Evolutionary conservation across 805 yeast species (phyloP).

Genomic region (Monosporozyma siamensis): DNA sequence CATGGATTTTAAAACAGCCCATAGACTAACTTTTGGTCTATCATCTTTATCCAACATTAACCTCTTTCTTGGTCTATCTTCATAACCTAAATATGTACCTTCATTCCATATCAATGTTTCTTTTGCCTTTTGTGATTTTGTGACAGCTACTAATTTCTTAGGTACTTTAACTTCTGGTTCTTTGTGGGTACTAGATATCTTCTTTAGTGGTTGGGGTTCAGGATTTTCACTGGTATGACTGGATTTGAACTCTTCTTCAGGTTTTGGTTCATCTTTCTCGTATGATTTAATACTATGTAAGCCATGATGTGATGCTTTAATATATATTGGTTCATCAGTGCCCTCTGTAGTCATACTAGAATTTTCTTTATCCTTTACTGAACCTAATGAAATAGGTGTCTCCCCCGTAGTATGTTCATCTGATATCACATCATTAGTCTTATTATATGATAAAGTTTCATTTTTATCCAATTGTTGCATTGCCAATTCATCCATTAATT

Average conservation of each 20-base stretch:
- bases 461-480: slow-evolving; percentile 1
- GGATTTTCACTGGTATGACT: too few relatives aligned
- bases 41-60: slow-evolving; percentile 68
- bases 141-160: slow-evolving; percentile 7
- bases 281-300: background rate
- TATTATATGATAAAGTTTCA: slow-evolving; percentile 1
- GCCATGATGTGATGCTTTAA: background rate
- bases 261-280: background rate
- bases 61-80: slow-evolving; percentile 65
- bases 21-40: slow-evolving; percentile 79
- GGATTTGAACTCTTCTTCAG: background rate
- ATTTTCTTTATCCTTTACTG: background rate
- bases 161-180: background rate
- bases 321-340: background rate
- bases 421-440: background rate
- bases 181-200: background rate
- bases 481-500: slow-evolving; percentile 22
- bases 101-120: slow-evolving; percentile 27
- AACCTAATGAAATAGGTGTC: too few relatives aligned
- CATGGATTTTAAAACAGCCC: slow-evolving; percentile 90
- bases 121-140: slow-evolving; percentile 21
- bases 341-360: background rate
- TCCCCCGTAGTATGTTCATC: background rate
- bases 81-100: slow-evolving; percentile 66
- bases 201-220: background rate